Conservation (phyloP, 2,329 filamentous ascomycete species). For the Tolypocladium ophioglossoides region DNA sequence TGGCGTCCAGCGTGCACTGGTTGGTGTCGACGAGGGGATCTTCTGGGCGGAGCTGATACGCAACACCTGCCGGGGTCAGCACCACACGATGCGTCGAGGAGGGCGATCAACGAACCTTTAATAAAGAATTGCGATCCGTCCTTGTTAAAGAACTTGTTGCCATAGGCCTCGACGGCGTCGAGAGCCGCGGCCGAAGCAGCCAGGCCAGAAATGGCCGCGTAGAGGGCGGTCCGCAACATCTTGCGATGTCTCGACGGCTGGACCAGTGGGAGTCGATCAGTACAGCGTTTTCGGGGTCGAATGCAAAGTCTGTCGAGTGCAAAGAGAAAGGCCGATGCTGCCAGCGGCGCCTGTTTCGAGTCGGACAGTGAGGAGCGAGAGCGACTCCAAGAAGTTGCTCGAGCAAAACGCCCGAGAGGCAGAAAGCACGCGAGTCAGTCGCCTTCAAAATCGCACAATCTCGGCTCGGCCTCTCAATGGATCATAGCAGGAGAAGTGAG, state of each 20-base stretch:
- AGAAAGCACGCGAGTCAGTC: background rate
- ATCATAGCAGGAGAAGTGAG: background rate
- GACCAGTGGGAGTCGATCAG: too few species aligned
- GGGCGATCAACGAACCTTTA: conserved; percentile 47
- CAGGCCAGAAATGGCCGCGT: conserved; percentile 23
- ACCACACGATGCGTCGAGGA: background rate
- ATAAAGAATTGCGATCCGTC: conserved; percentile 76
- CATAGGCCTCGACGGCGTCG: conserved; percentile 44
- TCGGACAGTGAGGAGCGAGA: background rate
- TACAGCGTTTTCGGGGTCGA: background rate
- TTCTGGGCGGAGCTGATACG: conserved; percentile 53
- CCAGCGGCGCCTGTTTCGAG: background rate
- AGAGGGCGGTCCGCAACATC: conserved; percentile 7
- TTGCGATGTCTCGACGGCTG: background rate
- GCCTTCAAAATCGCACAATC: background rate
- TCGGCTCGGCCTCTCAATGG: background rate
- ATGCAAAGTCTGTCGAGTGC: background rate
- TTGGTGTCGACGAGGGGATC: conserved; percentile 68
- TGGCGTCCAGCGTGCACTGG: conserved; percentile 67
- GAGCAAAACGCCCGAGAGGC: background rate
- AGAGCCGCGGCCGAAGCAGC: conserved; percentile 26
- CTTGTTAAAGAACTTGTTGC: conserved; percentile 77
- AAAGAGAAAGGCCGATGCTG: background rate
- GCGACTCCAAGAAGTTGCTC: background rate
- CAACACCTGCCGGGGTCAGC: conserved; percentile 45